Evolutionary conservation across 768 basidiomycete genomes (phyloP).

Genomic region (Hericium erinaceus): DNA sequence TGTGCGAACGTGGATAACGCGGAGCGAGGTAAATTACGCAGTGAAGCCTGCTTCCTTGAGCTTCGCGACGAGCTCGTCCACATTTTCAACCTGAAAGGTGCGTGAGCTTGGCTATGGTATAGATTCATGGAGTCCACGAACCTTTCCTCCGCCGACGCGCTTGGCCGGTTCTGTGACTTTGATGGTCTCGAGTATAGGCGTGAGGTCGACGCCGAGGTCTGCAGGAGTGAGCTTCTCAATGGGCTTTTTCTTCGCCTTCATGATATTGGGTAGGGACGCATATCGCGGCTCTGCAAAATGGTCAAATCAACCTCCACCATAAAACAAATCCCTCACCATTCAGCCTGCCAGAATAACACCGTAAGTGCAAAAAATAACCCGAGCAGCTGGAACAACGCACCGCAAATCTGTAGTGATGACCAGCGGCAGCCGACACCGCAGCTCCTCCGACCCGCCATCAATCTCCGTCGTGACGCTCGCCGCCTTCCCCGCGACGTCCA

Average conservation of each 20-base stretch:
- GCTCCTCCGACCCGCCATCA: slow-evolving; percentile 85
- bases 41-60: slow-evolving; percentile 77
- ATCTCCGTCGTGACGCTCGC: slow-evolving; percentile 81
- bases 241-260: slow-evolving; percentile 99
- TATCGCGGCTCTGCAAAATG: slow-evolving; percentile 75
- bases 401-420: slow-evolving; percentile 90
- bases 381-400: too few species aligned
- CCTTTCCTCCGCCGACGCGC: slow-evolving; percentile 89
- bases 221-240: slow-evolving; percentile 72
- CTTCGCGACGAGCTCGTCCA: slow-evolving; percentile 84
- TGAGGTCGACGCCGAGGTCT: slow-evolving; percentile 79
- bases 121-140: slow-evolving; percentile 16
- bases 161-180: slow-evolving; percentile 86
- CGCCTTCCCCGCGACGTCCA: slow-evolving; percentile 53
- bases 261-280: slow-evolving; percentile 93
- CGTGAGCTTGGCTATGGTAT: not conserved
- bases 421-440: slow-evolving; percentile 71
- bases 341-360: slow-evolving; percentile 50
- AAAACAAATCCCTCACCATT: slow-evolving; percentile 45
- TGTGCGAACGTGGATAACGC: too few species aligned
- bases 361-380: too few species aligned
- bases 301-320: not conserved
- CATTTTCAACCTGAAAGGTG: slow-evolving; percentile 51
- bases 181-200: slow-evolving; percentile 75
- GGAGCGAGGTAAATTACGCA: not conserved